These are phyloP conservation scores for Melanogaster broomeanus DNA, from an alignment of 768 basidiomycete genomes.

Conservation along the genomic window DNA sequence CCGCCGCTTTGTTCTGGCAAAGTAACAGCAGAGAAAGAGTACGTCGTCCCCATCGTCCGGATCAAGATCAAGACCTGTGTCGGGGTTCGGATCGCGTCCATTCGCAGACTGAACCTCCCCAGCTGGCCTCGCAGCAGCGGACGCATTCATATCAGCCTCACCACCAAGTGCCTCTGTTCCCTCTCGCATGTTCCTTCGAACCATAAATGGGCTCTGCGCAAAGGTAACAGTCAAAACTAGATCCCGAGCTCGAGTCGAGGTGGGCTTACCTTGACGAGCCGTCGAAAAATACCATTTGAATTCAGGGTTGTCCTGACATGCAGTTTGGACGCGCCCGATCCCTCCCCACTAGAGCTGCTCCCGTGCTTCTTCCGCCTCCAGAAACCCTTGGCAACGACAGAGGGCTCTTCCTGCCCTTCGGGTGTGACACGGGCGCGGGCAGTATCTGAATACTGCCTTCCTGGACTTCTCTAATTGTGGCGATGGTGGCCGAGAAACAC, in stretches of 20 bases:
- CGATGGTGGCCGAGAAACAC: conserved; percentile 3
- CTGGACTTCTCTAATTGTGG: neutral
- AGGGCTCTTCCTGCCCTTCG: neutral
- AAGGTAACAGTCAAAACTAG: neutral
- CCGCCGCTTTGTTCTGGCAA: conserved; percentile 18
- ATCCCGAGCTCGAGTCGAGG: too few species aligned
- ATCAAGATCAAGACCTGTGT: neutral
- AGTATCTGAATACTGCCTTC: conserved; percentile 8
- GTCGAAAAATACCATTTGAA: conserved; percentile 9
- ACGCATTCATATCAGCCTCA: neutral
- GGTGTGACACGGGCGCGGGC: neutral
- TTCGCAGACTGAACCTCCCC: conserved; percentile 1
- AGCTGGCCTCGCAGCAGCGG: neutral
- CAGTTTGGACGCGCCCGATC: neutral
- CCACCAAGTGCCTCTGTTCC: neutral
- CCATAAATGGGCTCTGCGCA: conserved; percentile 9
- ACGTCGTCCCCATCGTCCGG: conserved; percentile 20
- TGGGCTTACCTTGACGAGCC: conserved; percentile 17
- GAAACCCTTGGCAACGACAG: conserved; percentile 5
- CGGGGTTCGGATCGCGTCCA: conserved; percentile 1
- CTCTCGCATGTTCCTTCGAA: neutral
- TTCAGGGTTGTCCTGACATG: conserved; percentile 4
- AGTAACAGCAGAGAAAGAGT: conserved; percentile 28
- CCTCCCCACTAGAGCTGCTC: neutral
- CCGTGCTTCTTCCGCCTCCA: conserved; percentile 13